A percentile compares a stretch with the other conserved stretches of the same genome.
Evolutionary conservation across 139 green algal species (phyloP).

Genomic region (Haematococcus lacustris): DNA sequence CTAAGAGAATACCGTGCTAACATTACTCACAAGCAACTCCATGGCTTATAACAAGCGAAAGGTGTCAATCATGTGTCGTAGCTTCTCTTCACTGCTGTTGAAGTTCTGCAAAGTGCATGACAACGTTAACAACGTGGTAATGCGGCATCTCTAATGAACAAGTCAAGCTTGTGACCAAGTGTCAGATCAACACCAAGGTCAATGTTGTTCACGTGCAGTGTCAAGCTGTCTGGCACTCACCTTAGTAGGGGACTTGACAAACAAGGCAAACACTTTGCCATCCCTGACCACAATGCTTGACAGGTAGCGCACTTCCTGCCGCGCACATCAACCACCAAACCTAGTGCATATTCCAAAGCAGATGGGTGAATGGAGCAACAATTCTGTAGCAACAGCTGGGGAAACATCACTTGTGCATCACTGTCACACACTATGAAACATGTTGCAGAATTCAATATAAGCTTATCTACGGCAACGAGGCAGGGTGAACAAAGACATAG

Average conservation of each 20-base stretch:
- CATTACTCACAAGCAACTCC: no score
- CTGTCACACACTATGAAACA: no score
- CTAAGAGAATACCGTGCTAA: no score
- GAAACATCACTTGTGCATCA: no score
- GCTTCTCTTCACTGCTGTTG: constrained; percentile 27
- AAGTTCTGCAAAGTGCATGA: constrained; percentile 33
- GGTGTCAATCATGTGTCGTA: constrained; percentile 52
- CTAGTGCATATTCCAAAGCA: no score
- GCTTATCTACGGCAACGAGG: no score
- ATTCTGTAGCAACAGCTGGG: no score
- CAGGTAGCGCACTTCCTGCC: constrained; percentile 58
- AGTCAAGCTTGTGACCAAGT: neutral
- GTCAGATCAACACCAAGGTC: neutral
- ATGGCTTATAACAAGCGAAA: constrained; percentile 56
- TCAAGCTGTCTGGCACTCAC: constrained; percentile 6
- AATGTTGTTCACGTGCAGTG: neutral
- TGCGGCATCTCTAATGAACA: neutral
- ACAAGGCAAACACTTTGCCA: constrained; percentile 67
- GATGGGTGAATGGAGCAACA: no score
- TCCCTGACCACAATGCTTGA: constrained; percentile 54
- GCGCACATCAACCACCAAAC: no score
- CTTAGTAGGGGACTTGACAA: constrained; percentile 38
- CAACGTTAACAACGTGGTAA: constrained; percentile 6
- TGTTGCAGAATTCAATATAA: no score
- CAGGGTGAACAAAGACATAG: no score